Conservation (phyloP, 495 filamentous ascomycete genomes). For the Aspergillus affinis region DNA sequence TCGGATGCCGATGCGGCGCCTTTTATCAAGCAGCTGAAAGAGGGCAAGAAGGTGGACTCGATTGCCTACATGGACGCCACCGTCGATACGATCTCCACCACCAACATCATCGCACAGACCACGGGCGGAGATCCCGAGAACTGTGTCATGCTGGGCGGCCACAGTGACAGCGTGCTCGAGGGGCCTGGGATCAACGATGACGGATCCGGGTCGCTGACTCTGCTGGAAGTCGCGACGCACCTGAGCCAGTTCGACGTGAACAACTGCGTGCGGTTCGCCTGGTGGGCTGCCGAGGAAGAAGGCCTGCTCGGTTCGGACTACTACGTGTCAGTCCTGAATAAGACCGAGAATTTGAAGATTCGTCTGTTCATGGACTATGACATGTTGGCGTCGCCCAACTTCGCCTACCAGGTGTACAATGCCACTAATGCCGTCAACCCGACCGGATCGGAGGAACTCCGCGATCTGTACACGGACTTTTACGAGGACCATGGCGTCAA, state of each 20-base stretch:
- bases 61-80: conserved; percentile 56
- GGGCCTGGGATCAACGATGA: conserved; percentile 66
- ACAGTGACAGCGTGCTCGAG: conserved; percentile 63
- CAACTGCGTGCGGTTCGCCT: conserved; percentile 68
- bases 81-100: conserved; percentile 45
- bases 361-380: conserved; percentile 72
- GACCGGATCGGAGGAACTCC: conserved; percentile 59
- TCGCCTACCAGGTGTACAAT: conserved; percentile 64
- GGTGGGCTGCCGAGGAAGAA: conserved; percentile 65
- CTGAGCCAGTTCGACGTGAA: conserved; percentile 57
- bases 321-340: conserved; percentile 53
- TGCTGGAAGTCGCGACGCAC: conserved; percentile 60
- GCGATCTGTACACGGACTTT: conserved; percentile 61
- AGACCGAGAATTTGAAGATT: conserved; percentile 54
- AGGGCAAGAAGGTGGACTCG: conserved; percentile 45
- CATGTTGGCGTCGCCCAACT: conserved; percentile 73
- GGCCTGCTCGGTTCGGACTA: conserved; percentile 60
- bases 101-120: conserved; percentile 65
- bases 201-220: conserved; percentile 61
- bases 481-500: conserved; percentile 44
- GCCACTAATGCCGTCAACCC: conserved; percentile 61
- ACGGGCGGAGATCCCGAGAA: conserved; percentile 62
- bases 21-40: conserved; percentile 43
- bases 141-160: conserved; percentile 61
- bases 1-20: conserved; percentile 50